Base-by-base conservation (phyloP, 148 eudicot genomes). In the Arbutus unedo region DNA sequence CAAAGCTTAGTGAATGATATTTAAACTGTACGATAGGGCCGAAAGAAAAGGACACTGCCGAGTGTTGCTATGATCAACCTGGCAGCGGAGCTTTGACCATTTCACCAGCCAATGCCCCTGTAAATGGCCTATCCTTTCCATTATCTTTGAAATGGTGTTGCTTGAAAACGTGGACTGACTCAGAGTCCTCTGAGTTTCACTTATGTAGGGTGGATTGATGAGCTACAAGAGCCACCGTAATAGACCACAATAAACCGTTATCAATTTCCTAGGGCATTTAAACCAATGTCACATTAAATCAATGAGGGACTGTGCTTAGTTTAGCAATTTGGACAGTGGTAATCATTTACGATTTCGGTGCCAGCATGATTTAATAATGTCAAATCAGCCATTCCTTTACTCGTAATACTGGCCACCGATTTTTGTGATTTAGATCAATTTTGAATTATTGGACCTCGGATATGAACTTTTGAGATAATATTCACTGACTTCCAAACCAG, bases 1-100 rank as follows among this genome's bases (percentile, higher is more conserved):
- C 74, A 38, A 9, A 4, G 6, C n/a, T 68, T 68, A 5, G 47
- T 38, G 47, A 68, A 23, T 64, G 41, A 64, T 64, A 8, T 64
- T 3, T 64, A 38, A 68, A 38, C 47, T 5, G 8, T 15, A 41
- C 47, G 5, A 68, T 31, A 68, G 13, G 74, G 74, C 48, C 3
- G 3, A 13, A 68, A 68, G 47, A 41, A 31, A 41, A 68, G 48
- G 19, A 68, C 74, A 14, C 19, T 59, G 47, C 13, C 9, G 47
- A 41, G 73, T 68, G 74, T 68, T 68, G 74, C 74, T 41, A 5
- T 64, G 70, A 64, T 21, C 15, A 41, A 68, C 74, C 19, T 68
- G 72, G n/a, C 74, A 38, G 19, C 31, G 19, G 23, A 68, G 47
- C 74, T 10, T 68, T 15, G 31, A 38, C 73, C 5, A 6, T 67